Evolutionary conservation across 306 rosid species (phyloP), one percentile per base, ranked within the genome.

Genomic region (Cucumis melo): DNA sequence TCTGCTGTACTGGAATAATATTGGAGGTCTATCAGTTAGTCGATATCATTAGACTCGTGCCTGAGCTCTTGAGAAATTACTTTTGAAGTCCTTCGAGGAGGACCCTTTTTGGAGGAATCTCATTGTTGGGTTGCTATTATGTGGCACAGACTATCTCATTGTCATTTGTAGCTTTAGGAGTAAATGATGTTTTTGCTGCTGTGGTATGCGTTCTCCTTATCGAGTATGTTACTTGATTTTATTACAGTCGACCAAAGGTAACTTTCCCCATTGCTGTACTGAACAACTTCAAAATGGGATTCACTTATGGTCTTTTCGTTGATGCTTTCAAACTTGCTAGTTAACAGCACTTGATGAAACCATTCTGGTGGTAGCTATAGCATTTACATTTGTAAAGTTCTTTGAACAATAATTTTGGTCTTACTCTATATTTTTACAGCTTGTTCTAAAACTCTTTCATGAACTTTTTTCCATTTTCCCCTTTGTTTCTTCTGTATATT

Each of bases 321-420:
- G 98, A 93, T 80, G 97, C 97, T 74, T 93, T 91, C 76, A 91
- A 91, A 87, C 97, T 93, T 41, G 98, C 98, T 24, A 93, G 97
- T 83, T 93, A 66, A 83, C 60, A 57, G 54, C 36, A 15, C 70
- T 23, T 71, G 34, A 17, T 62, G 39, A 73, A 70, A 79, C 72
- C 83, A 72, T 71, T 79, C 73, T 76, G 65, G 67, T 56, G 16
- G 53, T 48, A 1, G 56, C 3, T 55, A 32, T 32, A 32, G 41
- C 42, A 16, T 62, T 14, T 63, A 67, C 55, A 44, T 70, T 50
- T 72, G 76, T 72, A 48, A 71, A 48, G 60, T 50, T 8, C 76
- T 72, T 72, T 50, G 13, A 8, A 15, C 16, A 50, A 23, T 48
- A 17, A 48, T 72, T 46, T 23, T 24, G 36, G 36, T 32, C 36